Percentiles rank a stretch among this genome's conserved stretches.
Evolutionary conservation across 208 protist species (phyloP).

Genomic region (Leishmania braziliensis): DNA sequence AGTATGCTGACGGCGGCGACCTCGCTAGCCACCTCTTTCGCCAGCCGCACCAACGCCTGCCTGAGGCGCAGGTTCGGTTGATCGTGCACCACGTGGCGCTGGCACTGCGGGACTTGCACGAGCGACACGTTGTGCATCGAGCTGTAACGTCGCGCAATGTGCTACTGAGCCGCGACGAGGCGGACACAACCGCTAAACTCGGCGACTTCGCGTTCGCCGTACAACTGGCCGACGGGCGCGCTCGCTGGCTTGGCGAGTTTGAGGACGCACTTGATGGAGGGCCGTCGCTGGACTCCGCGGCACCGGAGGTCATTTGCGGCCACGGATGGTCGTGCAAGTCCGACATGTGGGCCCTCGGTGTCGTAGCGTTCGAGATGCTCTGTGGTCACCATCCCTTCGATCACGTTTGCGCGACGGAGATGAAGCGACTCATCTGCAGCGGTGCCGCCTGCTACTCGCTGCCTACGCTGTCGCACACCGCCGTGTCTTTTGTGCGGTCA

Average conservation of each 20-base stretch:
- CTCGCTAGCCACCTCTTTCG: slow-evolving; percentile 39
- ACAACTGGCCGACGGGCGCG: background rate
- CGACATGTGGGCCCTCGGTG: slow-evolving; percentile 81
- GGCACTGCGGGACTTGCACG: slow-evolving; percentile 63
- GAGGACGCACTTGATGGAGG: background rate
- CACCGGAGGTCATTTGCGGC: slow-evolving; percentile 93
- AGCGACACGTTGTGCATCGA: slow-evolving; percentile 70
- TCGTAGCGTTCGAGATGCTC: slow-evolving; percentile 64
- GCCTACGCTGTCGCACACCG: slow-evolving; percentile 37
- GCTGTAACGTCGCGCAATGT: slow-evolving; percentile 84
- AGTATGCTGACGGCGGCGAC: slow-evolving; percentile 95
- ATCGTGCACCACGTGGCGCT: slow-evolving; percentile 40
- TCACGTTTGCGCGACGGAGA: slow-evolving; percentile 31
- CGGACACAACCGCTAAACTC: slow-evolving; percentile 81
- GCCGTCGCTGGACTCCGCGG: slow-evolving; percentile 97
- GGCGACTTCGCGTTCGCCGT: slow-evolving; percentile 96
- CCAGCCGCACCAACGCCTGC: slow-evolving; percentile 17
- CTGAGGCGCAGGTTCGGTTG: slow-evolving; percentile 30
- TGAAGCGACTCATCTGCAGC: slow-evolving; percentile 40
- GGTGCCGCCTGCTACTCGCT: slow-evolving; percentile 41
- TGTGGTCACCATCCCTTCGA: slow-evolving; percentile 61
- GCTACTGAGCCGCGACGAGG: slow-evolving; percentile 40
- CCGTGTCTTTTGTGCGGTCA: slow-evolving; percentile 49
- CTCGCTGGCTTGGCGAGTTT: background rate
- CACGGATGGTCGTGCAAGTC: slow-evolving; percentile 44